Percentiles rank a stretch among this genome's conserved stretches.
phyloP scores from a whole-genome alignment of 192 early-diverging fungal genomes.

The Pecoramyces ruminantium region DNA sequence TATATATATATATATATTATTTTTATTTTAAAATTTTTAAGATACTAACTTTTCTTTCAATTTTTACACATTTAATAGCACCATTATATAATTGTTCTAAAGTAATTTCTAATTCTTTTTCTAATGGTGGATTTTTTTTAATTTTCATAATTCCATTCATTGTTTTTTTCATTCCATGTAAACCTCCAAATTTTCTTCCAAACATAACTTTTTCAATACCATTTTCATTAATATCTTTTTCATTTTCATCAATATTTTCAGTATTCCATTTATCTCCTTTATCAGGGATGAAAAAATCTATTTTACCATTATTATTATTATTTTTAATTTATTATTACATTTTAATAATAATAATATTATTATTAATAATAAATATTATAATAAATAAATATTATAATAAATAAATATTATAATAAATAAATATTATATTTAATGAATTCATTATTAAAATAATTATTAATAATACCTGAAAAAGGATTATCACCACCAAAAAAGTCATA shows the following conservation, averaged over 20 bases:
- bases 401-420: slow-evolving; percentile 41
- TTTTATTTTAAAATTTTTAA: too few species aligned
- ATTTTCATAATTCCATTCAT: slow-evolving; percentile 4
- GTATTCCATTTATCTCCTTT: background rate
- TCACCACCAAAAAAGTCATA: slow-evolving; percentile 1
- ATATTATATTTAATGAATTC: too few species aligned
- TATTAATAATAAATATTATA: background rate
- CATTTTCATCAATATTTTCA: background rate
- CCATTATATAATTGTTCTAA: slow-evolving; percentile 36
- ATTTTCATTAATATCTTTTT: slow-evolving; percentile 3
- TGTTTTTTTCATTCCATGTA: slow-evolving; percentile 26
- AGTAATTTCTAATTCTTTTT: slow-evolving; percentile 17
- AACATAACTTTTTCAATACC: slow-evolving; percentile 9
- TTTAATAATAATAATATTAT: too few species aligned
- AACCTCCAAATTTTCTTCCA: slow-evolving; percentile 32
- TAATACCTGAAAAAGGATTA: background rate
- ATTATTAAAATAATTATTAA: too few species aligned
- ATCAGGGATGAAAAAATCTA: background rate
- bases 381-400: slow-evolving; percentile 19
- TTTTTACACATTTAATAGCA: slow-evolving; percentile 27
- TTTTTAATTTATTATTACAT: too few species aligned
- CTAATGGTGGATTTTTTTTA: slow-evolving; percentile 18
- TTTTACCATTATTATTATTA: too few species aligned
- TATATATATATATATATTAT: too few species aligned
- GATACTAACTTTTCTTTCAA: slow-evolving; percentile 20